Percentiles rank a stretch among this genome's conserved stretches.
These are phyloP conservation scores for Aphanomyces astaci DNA, from an alignment of 352 stramenopile genomes.

Conservation along the genomic window DNA sequence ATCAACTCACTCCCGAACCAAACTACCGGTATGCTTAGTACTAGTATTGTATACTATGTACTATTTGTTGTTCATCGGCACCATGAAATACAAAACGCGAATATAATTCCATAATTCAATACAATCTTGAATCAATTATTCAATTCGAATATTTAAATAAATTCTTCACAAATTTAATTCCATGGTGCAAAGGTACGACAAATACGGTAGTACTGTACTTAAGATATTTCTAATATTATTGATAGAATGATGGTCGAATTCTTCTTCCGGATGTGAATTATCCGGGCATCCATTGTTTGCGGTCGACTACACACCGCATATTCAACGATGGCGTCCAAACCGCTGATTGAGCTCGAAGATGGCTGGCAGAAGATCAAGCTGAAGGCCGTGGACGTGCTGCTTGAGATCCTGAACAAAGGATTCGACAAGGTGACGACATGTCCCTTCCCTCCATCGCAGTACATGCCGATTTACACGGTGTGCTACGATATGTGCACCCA, in stretches of 20 bases:
- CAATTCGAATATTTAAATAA: too few relatives aligned
- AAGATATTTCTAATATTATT: too few relatives aligned
- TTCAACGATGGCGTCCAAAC: slow-evolving; percentile 54
- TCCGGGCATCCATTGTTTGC: not conserved
- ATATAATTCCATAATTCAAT: too few relatives aligned
- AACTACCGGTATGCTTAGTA: too few relatives aligned
- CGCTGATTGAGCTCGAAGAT: slow-evolving; percentile 78
- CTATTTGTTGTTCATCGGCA: too few relatives aligned
- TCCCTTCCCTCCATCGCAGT: slow-evolving; percentile 74
- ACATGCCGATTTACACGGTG: slow-evolving; percentile 88
- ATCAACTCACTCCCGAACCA: too few relatives aligned
- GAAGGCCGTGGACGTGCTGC: slow-evolving; percentile 82
- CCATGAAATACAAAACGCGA: too few relatives aligned
- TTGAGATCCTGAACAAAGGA: slow-evolving; percentile 78
- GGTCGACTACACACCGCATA: not conserved
- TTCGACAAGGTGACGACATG: slow-evolving; percentile 76
- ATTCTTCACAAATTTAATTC: too few relatives aligned
- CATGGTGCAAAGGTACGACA: too few relatives aligned
- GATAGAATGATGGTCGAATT: not conserved
- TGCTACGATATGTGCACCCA: slow-evolving; percentile 99
- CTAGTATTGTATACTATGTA: too few relatives aligned
- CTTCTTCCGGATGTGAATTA: not conserved
- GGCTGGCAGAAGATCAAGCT: slow-evolving; percentile 84
- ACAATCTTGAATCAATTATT: too few relatives aligned
- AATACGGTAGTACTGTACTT: too few relatives aligned